Conservation (phyloP, 2,329 filamentous ascomycete genomes). For the Alternaria rosae region DNA sequence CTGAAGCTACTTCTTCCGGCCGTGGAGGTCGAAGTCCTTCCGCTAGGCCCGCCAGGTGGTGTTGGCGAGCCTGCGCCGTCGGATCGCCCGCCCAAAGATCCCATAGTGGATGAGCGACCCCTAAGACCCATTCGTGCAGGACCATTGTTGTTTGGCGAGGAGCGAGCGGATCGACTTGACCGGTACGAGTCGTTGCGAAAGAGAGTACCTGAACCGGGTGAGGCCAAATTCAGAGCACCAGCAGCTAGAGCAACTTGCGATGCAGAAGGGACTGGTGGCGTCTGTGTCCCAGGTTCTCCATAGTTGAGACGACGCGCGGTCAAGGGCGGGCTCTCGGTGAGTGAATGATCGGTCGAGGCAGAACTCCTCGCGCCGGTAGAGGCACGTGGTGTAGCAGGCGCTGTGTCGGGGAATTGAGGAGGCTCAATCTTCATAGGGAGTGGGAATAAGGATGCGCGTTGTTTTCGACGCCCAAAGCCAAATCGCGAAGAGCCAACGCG, state of each 20-base stretch:
- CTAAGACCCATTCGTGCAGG: conserved; percentile 68
- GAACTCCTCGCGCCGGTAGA: conserved; percentile 50
- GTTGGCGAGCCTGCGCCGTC: conserved; percentile 74
- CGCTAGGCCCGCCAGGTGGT: conserved; percentile 50
- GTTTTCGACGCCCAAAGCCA: conserved; percentile 75
- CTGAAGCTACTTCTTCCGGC: conserved; percentile 91
- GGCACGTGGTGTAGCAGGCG: conserved; percentile 56
- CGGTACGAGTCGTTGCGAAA: conserved; percentile 67
- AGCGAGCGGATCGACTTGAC: conserved; percentile 71
- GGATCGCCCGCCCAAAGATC: conserved; percentile 77
- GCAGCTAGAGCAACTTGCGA: conserved; percentile 61
- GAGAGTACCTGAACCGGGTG: conserved; percentile 55
- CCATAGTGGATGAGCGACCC: conserved; percentile 87
- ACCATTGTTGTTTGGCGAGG: conserved; percentile 64
- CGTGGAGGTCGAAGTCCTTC: conserved; percentile 81
- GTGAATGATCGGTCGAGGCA: conserved; percentile 43
- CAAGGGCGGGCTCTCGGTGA: conserved; percentile 47
- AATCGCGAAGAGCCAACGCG: conserved; percentile 72
- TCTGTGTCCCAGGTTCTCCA: conserved; percentile 37
- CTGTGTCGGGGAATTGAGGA: conserved; percentile 54
- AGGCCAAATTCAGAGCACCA: conserved; percentile 56
- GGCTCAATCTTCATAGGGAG: conserved; percentile 76
- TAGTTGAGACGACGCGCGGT: conserved; percentile 44
- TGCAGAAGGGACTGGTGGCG: conserved; percentile 57
- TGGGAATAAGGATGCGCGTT: conserved; percentile 80